Conservation (phyloP, 257 asterid genomes). For the Fraxinus pennsylvanica region DNA sequence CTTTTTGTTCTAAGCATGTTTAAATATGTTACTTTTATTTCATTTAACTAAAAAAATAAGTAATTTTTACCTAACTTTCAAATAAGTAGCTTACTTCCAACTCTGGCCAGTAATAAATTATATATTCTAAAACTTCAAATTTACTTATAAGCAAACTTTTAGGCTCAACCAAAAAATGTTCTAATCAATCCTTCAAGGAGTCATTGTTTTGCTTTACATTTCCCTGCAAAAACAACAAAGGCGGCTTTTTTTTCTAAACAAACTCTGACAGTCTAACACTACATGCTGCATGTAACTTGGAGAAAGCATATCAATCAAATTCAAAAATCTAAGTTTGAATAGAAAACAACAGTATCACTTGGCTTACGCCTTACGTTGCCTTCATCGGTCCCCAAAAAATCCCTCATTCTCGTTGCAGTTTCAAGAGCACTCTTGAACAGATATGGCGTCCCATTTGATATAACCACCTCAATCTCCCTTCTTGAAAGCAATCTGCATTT, state of each 20-base stretch:
- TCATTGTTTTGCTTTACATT: neutral
- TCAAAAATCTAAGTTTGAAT: constrained; percentile 9
- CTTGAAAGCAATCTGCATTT: constrained; percentile 63
- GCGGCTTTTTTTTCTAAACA: neutral
- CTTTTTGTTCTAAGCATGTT: neutral
- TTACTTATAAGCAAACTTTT: neutral
- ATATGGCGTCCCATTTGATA: constrained; percentile 83
- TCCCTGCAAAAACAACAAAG: neutral
- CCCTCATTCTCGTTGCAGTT: constrained; percentile 71
- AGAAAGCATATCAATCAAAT: neutral
- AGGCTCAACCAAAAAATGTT: neutral
- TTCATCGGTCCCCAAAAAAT: constrained; percentile 66
- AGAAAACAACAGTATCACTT: neutral
- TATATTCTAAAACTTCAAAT: neutral
- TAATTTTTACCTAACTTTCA: neutral
- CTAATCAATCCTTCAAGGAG: neutral
- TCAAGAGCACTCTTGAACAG: constrained; percentile 80
- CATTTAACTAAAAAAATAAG: no score
- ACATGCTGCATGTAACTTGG: constrained; percentile 5
- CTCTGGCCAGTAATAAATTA: no score
- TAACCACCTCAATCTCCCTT: constrained; percentile 75
- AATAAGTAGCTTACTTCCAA: neutral
- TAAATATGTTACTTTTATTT: neutral
- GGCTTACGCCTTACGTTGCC: constrained; percentile 42
- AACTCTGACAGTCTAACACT: neutral